These are phyloP conservation scores for Penicillium dipodomyicola DNA, from an alignment of 495 filamentous ascomycete genomes.

Conservation along the genomic window DNA sequence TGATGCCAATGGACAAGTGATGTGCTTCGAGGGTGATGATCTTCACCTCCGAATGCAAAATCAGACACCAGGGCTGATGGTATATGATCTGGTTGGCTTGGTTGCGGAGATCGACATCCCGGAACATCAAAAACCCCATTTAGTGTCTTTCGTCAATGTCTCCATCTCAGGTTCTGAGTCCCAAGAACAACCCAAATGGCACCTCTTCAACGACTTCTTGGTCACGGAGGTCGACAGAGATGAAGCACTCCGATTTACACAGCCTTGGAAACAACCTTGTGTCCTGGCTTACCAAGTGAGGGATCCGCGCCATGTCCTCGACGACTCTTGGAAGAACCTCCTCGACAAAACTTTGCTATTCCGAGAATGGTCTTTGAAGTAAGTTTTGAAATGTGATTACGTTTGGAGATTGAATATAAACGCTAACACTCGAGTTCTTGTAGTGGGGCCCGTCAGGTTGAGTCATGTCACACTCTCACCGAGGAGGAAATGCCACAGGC, in stretches of 20 bases:
- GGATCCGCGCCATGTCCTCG: slow-evolving; percentile 66
- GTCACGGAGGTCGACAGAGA: slow-evolving; percentile 74
- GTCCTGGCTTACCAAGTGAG: slow-evolving; percentile 83
- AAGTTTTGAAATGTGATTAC: slow-evolving; percentile 21
- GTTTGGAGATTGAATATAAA: neutral
- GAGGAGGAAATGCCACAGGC: slow-evolving; percentile 63
- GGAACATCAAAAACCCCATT: slow-evolving; percentile 80
- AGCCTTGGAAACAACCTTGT: slow-evolving; percentile 85
- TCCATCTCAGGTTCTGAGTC: slow-evolving; percentile 62
- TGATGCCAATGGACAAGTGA: slow-evolving; percentile 69
- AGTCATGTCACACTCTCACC: slow-evolving; percentile 57
- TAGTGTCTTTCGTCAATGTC: slow-evolving; percentile 88
- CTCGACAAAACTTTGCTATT: slow-evolving; percentile 84
- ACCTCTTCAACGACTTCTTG: slow-evolving; percentile 95
- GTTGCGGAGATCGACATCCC: slow-evolving; percentile 84
- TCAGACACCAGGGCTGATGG: slow-evolving; percentile 62
- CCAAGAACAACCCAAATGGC: slow-evolving; percentile 67
- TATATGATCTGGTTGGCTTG: slow-evolving; percentile 90
- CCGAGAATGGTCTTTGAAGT: slow-evolving; percentile 65
- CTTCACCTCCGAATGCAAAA: slow-evolving; percentile 55
- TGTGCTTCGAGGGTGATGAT: slow-evolving; percentile 88
- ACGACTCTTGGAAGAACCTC: slow-evolving; percentile 79
- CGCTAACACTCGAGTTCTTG: slow-evolving; percentile 8
- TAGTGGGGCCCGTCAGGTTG: slow-evolving; percentile 39
- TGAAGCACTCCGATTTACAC: slow-evolving; percentile 84